Evolutionary conservation across 2,329 filamentous ascomycete species (phyloP).

Genomic region (Sarocladiaceae sp.): DNA sequence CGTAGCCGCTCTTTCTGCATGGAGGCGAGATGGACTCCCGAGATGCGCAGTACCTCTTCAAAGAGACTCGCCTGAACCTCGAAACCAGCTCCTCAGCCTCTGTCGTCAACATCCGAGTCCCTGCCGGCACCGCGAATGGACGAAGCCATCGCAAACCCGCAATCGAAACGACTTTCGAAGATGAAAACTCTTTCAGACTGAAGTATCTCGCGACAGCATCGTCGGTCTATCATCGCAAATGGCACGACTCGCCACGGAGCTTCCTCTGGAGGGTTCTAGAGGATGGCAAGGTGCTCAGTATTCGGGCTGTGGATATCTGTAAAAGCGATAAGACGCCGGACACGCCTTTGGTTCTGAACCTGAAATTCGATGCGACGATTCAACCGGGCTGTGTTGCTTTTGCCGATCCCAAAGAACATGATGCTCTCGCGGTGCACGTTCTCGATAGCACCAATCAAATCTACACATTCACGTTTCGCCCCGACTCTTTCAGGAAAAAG

Average conservation of each 20-base stretch:
- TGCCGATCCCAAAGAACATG: slow-evolving; percentile 72
- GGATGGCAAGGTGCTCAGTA: slow-evolving; percentile 72
- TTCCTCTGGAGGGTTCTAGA: slow-evolving; percentile 91
- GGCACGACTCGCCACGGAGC: slow-evolving; percentile 71
- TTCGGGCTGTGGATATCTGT: slow-evolving; percentile 78
- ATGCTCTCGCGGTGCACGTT: slow-evolving; percentile 74
- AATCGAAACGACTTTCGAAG: slow-evolving; percentile 44
- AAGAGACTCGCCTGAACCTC: slow-evolving; percentile 81
- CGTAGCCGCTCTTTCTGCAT: slow-evolving; percentile 33
- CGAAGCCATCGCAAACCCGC: slow-evolving; percentile 35
- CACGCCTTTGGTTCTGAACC: slow-evolving; percentile 69
- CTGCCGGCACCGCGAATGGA: slow-evolving; percentile 45
- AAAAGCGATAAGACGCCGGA: slow-evolving; percentile 61
- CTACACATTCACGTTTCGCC: slow-evolving; percentile 77
- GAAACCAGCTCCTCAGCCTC: slow-evolving; percentile 67
- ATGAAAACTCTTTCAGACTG: slow-evolving; percentile 69
- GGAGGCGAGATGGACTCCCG: slow-evolving; percentile 64
- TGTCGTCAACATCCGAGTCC: slow-evolving; percentile 66
- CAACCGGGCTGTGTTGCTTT: slow-evolving; percentile 76
- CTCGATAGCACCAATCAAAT: slow-evolving; percentile 76
- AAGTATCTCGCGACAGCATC: slow-evolving; percentile 73
- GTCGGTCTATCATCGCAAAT: slow-evolving; percentile 78
- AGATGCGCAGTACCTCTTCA: slow-evolving; percentile 67
- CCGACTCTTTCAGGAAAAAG: slow-evolving; percentile 73
- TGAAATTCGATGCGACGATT: slow-evolving; percentile 72